A percentile compares a stretch with the other conserved stretches of the same genome.
Conservation (phyloP, 2,329 filamentous ascomycete genomes). For the Gremmenia infestans region DNA sequence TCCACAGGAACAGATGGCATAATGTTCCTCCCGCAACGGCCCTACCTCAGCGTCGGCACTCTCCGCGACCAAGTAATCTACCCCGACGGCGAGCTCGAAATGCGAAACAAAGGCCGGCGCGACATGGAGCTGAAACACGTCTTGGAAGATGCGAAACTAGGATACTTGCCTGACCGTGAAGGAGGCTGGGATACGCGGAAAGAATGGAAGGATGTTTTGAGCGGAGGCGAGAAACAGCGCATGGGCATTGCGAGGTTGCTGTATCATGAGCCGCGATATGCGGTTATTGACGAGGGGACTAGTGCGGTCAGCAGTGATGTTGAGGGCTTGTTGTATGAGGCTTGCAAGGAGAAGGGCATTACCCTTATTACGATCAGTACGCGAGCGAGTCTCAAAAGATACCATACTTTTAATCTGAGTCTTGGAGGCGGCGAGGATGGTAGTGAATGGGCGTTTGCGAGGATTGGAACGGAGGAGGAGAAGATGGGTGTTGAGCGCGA, state of each 20-base stretch:
- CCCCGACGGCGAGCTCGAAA: slow-evolving; percentile 89
- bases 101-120: slow-evolving; percentile 73
- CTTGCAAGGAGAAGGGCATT: slow-evolving; percentile 86
- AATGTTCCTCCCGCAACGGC: slow-evolving; percentile 95
- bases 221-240: slow-evolving; percentile 93
- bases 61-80: slow-evolving; percentile 97
- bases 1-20: slow-evolving; percentile 80
- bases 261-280: slow-evolving; percentile 93
- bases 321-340: slow-evolving; percentile 88
- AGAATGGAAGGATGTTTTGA: slow-evolving; percentile 98
- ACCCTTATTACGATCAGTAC: slow-evolving; percentile 96
- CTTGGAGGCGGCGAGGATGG: slow-evolving; percentile 75
- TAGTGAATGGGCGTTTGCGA: slow-evolving; percentile 88
- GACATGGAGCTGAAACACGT: slow-evolving; percentile 75
- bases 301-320: slow-evolving; percentile 92
- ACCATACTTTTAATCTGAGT: slow-evolving; percentile 86
- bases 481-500: slow-evolving; percentile 93
- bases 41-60: slow-evolving; percentile 88
- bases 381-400: slow-evolving; percentile 88
- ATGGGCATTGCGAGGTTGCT: slow-evolving; percentile 86
- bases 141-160: slow-evolving; percentile 77
- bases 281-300: slow-evolving; percentile 92
- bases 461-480: slow-evolving; percentile 89
- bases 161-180: slow-evolving; percentile 86
- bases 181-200: slow-evolving; percentile 96